Evolutionary conservation across 192 early-diverging fungal genomes (phyloP).

Genomic region (Phycomyces blakesleeanus): DNA sequence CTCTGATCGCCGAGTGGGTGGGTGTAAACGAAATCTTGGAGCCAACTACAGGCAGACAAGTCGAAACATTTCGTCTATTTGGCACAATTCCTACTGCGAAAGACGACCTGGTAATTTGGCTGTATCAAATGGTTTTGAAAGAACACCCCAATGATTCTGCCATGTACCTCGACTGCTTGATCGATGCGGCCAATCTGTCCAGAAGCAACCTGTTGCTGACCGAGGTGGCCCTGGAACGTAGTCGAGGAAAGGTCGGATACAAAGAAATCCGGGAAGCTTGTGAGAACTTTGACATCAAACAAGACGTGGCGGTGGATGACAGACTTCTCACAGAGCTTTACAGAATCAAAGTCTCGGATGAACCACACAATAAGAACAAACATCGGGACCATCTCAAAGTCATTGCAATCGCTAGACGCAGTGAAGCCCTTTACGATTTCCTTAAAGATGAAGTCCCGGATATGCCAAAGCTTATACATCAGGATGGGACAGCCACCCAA

Average conservation of each 20-base stretch:
- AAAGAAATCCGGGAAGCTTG: constrained; percentile 44
- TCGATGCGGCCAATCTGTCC: constrained; percentile 31
- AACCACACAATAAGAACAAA: constrained; percentile 20
- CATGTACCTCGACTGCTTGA: constrained; percentile 44
- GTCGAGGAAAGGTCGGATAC: constrained; percentile 46
- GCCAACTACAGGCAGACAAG: background rate
- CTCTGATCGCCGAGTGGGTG: constrained; percentile 2
- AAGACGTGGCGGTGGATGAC: constrained; percentile 35
- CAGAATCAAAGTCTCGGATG: constrained; percentile 31
- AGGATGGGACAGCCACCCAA: no score
- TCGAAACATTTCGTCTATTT: constrained; percentile 6
- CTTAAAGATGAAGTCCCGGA: constrained; percentile 11
- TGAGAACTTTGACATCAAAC: constrained; percentile 36
- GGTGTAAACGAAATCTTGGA: background rate
- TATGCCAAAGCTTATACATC: background rate
- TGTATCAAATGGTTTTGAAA: constrained; percentile 40
- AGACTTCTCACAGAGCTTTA: constrained; percentile 27
- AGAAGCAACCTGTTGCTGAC: constrained; percentile 35
- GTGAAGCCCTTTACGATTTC: constrained; percentile 13
- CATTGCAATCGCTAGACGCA: constrained; percentile 22
- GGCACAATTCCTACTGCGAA: constrained; percentile 40
- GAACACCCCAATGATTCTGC: constrained; percentile 39
- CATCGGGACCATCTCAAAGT: constrained; percentile 26
- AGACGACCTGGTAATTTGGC: constrained; percentile 48
- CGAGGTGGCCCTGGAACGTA: constrained; percentile 48